Base-by-base conservation (phyloP, 1,139 yeast genomes). In the Sugiyamaella japonica region DNA sequence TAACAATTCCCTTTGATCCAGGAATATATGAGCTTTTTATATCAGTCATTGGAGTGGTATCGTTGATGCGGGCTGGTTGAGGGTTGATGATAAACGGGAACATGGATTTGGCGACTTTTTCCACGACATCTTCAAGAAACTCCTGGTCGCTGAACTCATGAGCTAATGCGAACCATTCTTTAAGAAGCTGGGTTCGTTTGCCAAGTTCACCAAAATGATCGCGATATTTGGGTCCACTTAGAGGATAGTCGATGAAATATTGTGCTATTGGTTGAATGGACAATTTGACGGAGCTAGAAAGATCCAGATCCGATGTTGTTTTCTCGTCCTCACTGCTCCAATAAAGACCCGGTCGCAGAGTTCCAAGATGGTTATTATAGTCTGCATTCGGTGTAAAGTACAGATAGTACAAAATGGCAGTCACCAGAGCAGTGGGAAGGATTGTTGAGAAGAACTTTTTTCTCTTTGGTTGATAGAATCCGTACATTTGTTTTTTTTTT, bases 181-280 rank as follows among this genome's bases (percentile, higher is more conserved):
- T 29, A 39, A 48, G 31, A 8, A 48, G 16, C 31, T 48, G 51
- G 15, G 31, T 48, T 13, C 51, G 15, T 12, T 32, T 48, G n/a
- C 51, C 51, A 7, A 39, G 31, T 16, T 48, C 51, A 6, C 40
- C 51, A 29, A 48, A 48, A 29, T 48, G 51, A 31, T 48, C 39
- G 12, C 51, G 45, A 13, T 39, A 48, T 17, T 31, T 41, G n/a
- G 51, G 51, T 25, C 51, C 51, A 10, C 16, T 23, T 17, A 48
- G n/a, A 9, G 51, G 51, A 20, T 39, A 48, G 10, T 48, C 39
- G 9, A 48, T 10, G 25, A 48, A 48, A 28, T 48, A 48, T 32
- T 48, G 44, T 7, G 45, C 45, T 15, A 29, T 15, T 4, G 51
- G 51, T 40, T 40, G 17, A 15, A 45, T 36, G 23, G 49, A 39